Evolutionary conservation across 352 stramenopile genomes (phyloP).

Genomic region (Phytophthora sojae): DNA sequence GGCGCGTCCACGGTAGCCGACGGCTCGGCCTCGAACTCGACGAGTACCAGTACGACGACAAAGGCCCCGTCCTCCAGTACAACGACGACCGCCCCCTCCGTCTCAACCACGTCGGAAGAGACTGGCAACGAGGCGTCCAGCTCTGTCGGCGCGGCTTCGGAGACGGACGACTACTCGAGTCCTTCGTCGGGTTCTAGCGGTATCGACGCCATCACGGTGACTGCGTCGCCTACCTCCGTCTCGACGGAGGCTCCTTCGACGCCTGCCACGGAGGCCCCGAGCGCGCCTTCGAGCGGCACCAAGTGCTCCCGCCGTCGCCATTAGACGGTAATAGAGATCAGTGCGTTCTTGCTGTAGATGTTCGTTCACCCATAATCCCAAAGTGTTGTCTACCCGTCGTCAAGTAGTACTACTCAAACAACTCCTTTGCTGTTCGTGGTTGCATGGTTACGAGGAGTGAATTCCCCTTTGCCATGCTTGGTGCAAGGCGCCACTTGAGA

Average conservation of each 20-base stretch:
- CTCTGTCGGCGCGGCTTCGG: constrained; percentile 1
- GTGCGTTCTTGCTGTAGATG: not conserved
- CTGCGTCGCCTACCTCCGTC: not conserved
- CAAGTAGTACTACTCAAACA: no score
- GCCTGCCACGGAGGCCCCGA: constrained; percentile 11
- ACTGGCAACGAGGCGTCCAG: constrained; percentile 20
- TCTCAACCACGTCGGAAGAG: constrained; percentile 12
- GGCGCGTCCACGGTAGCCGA: constrained; percentile 15
- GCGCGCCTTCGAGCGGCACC: constrained; percentile 16
- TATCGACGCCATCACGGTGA: not conserved
- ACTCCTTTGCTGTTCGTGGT: not conserved
- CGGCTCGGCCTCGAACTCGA: constrained; percentile 15
- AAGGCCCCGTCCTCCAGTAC: constrained; percentile 17
- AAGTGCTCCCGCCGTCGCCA: constrained; percentile 37
- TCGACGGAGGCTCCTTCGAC: constrained; percentile 2
- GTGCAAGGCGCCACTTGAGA: not conserved
- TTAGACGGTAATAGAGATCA: constrained; percentile 14
- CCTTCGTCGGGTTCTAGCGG: not conserved
- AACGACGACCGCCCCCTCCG: constrained; percentile 3
- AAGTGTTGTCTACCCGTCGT: not conserved
- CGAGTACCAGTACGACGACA: constrained; percentile 9
- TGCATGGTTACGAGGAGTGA: not conserved
- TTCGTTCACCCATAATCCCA: not conserved
- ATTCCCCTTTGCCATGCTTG: not conserved
- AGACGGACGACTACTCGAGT: not conserved